These are phyloP conservation scores for Puccinia triticina DNA, from an alignment of 1,284 basidiomycete genomes.

Conservation along the genomic window DNA sequence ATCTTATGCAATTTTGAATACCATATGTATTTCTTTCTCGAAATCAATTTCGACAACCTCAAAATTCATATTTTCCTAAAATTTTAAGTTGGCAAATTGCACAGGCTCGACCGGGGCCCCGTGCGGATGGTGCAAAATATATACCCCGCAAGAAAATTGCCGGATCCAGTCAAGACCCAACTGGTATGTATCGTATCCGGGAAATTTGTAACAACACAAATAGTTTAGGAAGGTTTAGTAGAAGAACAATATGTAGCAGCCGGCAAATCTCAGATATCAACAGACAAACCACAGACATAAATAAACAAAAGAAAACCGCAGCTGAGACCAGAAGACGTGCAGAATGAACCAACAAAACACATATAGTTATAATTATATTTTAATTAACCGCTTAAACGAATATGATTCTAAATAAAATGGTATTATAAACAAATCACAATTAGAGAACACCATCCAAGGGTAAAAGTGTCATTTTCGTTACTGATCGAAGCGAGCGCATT, in stretches of 20 bases:
- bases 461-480: not conserved
- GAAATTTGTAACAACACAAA: too few species aligned
- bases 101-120: too few species aligned
- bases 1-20: too few species aligned
- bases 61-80: too few species aligned
- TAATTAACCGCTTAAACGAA: not conserved
- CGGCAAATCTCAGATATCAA: not conserved
- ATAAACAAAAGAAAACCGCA: not conserved
- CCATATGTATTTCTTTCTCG: too few species aligned
- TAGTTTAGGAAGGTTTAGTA: not conserved
- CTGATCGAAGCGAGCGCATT: not conserved
- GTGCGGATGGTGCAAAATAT: too few species aligned
- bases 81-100: too few species aligned
- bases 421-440: not conserved
- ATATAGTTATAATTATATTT: not conserved
- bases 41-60: too few species aligned
- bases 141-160: too few species aligned
- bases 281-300: not conserved
- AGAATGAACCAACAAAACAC: not conserved
- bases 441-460: too few species aligned
- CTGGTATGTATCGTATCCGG: too few species aligned
- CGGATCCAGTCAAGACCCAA: too few species aligned
- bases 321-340: not conserved
- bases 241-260: not conserved
- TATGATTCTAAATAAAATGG: not conserved